A percentile compares a stretch with the other conserved stretches of the same genome.
Conservation (phyloP, 176 grass and related monocot genomes). For the Elymus sibiricus region DNA sequence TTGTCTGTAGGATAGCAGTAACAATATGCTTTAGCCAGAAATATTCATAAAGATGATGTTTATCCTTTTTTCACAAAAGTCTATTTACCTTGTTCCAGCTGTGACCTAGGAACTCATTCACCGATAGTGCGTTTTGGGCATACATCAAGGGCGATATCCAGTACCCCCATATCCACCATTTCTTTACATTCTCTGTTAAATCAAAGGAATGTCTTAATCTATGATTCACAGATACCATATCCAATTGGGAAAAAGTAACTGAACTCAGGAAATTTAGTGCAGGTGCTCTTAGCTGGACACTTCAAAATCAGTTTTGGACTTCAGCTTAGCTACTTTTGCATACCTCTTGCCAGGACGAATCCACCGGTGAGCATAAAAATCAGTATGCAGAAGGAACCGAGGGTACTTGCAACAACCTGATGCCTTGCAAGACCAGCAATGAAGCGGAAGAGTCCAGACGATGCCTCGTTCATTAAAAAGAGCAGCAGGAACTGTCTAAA, state of each 20-base stretch:
- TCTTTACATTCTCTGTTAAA: conserved; percentile 66
- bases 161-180: conserved; percentile 86
- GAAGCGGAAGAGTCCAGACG: conserved; percentile 57
- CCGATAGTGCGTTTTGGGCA: conserved; percentile 64
- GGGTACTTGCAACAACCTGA: conserved; percentile 66
- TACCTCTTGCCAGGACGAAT: conserved; percentile 77
- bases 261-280: not conserved
- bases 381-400: conserved; percentile 54
- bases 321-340: conserved; percentile 1
- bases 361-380: conserved; percentile 61
- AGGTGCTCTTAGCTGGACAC: not conserved
- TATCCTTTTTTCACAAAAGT: not conserved
- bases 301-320: not conserved
- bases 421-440: conserved; percentile 61
- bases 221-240: not conserved
- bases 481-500: conserved; percentile 68
- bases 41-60: not conserved
- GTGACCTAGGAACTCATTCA: conserved; percentile 73
- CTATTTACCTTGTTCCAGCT: conserved; percentile 63
- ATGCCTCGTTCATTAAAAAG: conserved; percentile 50
- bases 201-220: not conserved
- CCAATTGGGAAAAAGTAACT: not conserved
- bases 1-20: conserved; percentile 14
- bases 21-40: conserved; percentile 17
- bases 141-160: conserved; percentile 80